Percentiles rank a stretch among this genome's conserved stretches.
These are phyloP conservation scores for Omphalotus guepiniiformis DNA, from an alignment of 768 basidiomycete species.

Conservation along the genomic window DNA sequence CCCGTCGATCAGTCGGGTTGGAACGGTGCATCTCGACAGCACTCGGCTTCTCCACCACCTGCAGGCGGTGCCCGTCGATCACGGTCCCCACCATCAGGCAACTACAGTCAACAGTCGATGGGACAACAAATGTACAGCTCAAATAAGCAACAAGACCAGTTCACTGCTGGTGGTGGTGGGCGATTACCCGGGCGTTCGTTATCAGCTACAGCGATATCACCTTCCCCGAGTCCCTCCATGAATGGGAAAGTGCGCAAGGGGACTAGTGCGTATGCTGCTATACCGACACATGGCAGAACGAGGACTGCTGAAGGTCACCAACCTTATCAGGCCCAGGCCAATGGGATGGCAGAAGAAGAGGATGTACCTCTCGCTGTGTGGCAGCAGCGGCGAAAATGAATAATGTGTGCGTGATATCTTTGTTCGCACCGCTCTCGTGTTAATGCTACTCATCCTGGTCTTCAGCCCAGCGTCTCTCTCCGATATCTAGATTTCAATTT, in stretches of 20 bases:
- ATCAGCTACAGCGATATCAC: slow-evolving; percentile 60
- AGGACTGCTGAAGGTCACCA: slow-evolving; percentile 35
- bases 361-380: slow-evolving; percentile 77
- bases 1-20: slow-evolving; percentile 37
- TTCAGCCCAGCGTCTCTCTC: not conserved
- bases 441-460: not conserved
- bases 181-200: slow-evolving; percentile 61
- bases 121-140: slow-evolving; percentile 19
- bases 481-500: slow-evolving; percentile 20
- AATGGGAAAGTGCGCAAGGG: slow-evolving; percentile 57
- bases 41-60: slow-evolving; percentile 16
- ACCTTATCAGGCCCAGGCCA: slow-evolving; percentile 18
- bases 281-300: slow-evolving; percentile 35
- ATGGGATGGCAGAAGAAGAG: slow-evolving; percentile 56
- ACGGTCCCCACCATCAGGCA: slow-evolving; percentile 47
- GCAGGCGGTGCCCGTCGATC: slow-evolving; percentile 38
- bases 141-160: slow-evolving; percentile 17
- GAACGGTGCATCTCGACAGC: slow-evolving; percentile 15
- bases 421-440: slow-evolving; percentile 1
- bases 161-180: slow-evolving; percentile 19
- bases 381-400: slow-evolving; percentile 66
- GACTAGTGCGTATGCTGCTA: slow-evolving; percentile 61
- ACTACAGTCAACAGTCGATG: slow-evolving; percentile 26
- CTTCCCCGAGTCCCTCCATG: slow-evolving; percentile 30
- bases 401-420: slow-evolving; percentile 9